Conservation (phyloP, 2,329 filamentous ascomycete species). For the Dichotomopilus funicola region DNA sequence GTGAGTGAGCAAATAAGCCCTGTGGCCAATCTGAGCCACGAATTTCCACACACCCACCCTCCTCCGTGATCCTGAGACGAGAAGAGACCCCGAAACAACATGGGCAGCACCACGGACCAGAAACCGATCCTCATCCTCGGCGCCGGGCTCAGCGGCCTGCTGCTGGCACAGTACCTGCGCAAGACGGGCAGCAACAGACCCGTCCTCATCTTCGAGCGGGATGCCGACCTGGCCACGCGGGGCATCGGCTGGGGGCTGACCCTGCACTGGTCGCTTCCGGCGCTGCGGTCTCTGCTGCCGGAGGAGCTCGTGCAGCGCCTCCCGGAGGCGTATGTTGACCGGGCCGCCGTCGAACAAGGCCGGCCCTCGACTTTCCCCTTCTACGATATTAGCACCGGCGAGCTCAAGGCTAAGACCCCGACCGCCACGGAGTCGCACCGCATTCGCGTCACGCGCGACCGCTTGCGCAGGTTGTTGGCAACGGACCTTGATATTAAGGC, state of each 20-base stretch:
- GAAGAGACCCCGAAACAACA: not conserved
- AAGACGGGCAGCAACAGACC: constrained; percentile 27
- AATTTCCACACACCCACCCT: too few species aligned
- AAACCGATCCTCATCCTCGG: constrained; percentile 23
- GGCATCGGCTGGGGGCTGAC: constrained; percentile 57
- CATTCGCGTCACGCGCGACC: constrained; percentile 42
- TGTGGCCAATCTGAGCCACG: too few species aligned
- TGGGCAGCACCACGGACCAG: not conserved
- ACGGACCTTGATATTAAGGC: constrained; percentile 43
- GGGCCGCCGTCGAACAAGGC: constrained; percentile 41
- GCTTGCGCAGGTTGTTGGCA: constrained; percentile 40
- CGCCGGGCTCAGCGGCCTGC: constrained; percentile 22
- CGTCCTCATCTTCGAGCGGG: constrained; percentile 49
- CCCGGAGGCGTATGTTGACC: constrained; percentile 47
- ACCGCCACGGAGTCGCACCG: constrained; percentile 38
- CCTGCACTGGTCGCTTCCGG: constrained; percentile 54
- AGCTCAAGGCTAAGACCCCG: constrained; percentile 36
- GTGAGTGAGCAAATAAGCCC: too few species aligned
- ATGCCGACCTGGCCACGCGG: constrained; percentile 39
- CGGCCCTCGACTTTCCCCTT: constrained; percentile 46
- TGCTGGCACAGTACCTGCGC: constrained; percentile 23
- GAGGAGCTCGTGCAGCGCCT: constrained; percentile 38
- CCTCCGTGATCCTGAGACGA: too few species aligned
- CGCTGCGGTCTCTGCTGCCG: constrained; percentile 46
- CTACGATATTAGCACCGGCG: constrained; percentile 47